These are phyloP conservation scores for Amesomyces nigricolor DNA, from an alignment of 2,329 filamentous ascomycete species.

Conservation along the genomic window DNA sequence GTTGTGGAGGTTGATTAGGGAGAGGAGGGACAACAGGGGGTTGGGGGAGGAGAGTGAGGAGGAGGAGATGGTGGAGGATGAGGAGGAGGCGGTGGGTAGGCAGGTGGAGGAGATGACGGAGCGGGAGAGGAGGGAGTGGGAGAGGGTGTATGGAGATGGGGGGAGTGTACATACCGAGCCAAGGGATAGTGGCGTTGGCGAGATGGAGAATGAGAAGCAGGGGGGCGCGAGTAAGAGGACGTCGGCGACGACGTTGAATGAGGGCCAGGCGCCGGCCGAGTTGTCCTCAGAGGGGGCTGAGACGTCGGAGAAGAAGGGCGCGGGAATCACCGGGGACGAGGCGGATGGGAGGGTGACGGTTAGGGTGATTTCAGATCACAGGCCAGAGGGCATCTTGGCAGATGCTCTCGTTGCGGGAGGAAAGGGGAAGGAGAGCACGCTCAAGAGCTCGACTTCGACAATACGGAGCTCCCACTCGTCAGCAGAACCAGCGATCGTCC, in stretches of 20 bases:
- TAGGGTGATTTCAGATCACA: constrained; percentile 47
- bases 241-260: constrained; percentile 27
- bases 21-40: constrained; percentile 50
- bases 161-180: constrained; percentile 31
- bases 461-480: constrained; percentile 22
- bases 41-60: constrained; percentile 39
- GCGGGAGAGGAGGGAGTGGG: constrained; percentile 65
- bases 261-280: constrained; percentile 37
- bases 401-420: not conserved
- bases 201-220: constrained; percentile 44
- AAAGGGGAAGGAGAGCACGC: not conserved
- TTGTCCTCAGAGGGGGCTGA: constrained; percentile 33
- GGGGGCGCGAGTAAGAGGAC: constrained; percentile 30
- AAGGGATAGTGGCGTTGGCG: constrained; percentile 45
- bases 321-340: constrained; percentile 36
- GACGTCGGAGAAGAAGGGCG: constrained; percentile 30
- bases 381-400: constrained; percentile 27
- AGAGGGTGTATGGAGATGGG: constrained; percentile 66
- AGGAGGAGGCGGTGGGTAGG: constrained; percentile 66
- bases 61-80: constrained; percentile 50
- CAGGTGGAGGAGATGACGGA: constrained; percentile 58
- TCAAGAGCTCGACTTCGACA: constrained; percentile 16
- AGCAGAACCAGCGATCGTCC: constrained; percentile 48
- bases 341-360: constrained; percentile 48
- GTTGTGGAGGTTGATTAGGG: constrained; percentile 75